phyloP scores from a whole-genome alignment of 352 stramenopile genomes.

The Pythium phragmitis region DNA sequence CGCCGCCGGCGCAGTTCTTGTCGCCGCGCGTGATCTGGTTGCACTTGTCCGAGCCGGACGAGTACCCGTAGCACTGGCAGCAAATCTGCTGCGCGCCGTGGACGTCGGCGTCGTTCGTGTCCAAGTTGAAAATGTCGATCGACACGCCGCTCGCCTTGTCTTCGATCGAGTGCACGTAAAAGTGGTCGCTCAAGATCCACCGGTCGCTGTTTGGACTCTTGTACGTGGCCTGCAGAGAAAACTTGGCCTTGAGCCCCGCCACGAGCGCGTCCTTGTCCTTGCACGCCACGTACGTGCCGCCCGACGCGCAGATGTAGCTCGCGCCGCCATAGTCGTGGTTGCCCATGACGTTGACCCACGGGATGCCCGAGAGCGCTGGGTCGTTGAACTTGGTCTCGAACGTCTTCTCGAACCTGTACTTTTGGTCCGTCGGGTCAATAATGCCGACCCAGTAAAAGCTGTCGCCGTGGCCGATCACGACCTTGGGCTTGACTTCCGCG shows the following conservation, averaged over 20 bases:
- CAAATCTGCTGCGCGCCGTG: constrained; percentile 72
- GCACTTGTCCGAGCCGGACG: constrained; percentile 51
- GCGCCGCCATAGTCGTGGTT: constrained; percentile 87
- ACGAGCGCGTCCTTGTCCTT: constrained; percentile 44
- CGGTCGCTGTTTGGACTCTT: constrained; percentile 77
- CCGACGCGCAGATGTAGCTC: constrained; percentile 69
- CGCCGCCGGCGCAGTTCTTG: constrained; percentile 45
- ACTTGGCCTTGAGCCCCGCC: constrained; percentile 58
- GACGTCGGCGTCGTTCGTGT: constrained; percentile 68
- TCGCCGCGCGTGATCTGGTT: constrained; percentile 54
- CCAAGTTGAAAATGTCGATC: constrained; percentile 87
- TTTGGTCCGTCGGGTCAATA: constrained; percentile 48
- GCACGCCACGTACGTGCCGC: constrained; percentile 43
- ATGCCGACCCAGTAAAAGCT: constrained; percentile 86
- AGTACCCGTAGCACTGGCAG: constrained; percentile 82
- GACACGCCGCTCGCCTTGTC: constrained; percentile 56
- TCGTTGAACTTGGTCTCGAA: constrained; percentile 78
- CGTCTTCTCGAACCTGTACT: constrained; percentile 69
- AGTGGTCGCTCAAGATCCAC: constrained; percentile 82
- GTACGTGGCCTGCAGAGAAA: constrained; percentile 73
- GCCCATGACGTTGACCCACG: constrained; percentile 84
- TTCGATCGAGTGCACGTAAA: constrained; percentile 72
- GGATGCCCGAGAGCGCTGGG: constrained; percentile 48
- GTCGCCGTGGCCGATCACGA: constrained; percentile 66
- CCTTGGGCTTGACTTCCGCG: constrained; percentile 44